phyloP scores from a whole-genome alignment of 2,329 filamentous ascomycete species.

The Ascomycota sp. region DNA sequence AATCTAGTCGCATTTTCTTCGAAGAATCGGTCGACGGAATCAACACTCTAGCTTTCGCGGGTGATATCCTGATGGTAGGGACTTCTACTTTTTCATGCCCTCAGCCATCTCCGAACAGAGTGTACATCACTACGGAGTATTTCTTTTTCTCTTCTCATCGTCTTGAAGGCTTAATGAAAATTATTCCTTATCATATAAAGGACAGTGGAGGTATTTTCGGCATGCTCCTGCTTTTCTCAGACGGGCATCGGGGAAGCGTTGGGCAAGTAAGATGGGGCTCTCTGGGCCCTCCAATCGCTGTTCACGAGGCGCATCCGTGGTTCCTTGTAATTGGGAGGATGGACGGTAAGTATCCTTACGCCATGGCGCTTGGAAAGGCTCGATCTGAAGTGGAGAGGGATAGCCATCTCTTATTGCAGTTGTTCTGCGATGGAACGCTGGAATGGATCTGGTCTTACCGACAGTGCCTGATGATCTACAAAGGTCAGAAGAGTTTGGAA shows the following conservation, averaged over 20 bases:
- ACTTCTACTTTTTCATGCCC: not conserved
- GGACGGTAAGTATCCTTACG: constrained; percentile 2
- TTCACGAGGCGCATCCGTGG: constrained; percentile 1
- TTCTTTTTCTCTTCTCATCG: constrained; percentile 2
- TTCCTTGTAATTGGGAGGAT: constrained; percentile 1
- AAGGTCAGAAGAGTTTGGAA: constrained; percentile 1
- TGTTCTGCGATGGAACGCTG: not conserved
- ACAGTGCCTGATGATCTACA: constrained; percentile 1
- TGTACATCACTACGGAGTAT: constrained; percentile 1
- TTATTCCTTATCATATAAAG: constrained; percentile 1
- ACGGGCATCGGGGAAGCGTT: constrained; percentile 2
- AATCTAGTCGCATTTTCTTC: constrained; percentile 1
- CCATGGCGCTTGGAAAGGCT: constrained; percentile 1
- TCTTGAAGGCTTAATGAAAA: constrained; percentile 1
- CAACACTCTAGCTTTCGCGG: constrained; percentile 1
- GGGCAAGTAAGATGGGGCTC: constrained; percentile 1
- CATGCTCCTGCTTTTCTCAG: constrained; percentile 2
- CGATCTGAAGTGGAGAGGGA: constrained; percentile 2
- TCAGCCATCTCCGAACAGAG: constrained; percentile 1
- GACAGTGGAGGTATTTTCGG: not conserved
- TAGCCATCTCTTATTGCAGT: constrained; percentile 1
- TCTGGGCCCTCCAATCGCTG: constrained; percentile 1
- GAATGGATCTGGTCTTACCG: constrained; percentile 1
- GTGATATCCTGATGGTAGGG: not conserved
- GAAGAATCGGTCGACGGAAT: constrained; percentile 1